phyloP scores from a whole-genome alignment of 1,284 basidiomycete genomes.

The Coniferiporia sulphurascens region DNA sequence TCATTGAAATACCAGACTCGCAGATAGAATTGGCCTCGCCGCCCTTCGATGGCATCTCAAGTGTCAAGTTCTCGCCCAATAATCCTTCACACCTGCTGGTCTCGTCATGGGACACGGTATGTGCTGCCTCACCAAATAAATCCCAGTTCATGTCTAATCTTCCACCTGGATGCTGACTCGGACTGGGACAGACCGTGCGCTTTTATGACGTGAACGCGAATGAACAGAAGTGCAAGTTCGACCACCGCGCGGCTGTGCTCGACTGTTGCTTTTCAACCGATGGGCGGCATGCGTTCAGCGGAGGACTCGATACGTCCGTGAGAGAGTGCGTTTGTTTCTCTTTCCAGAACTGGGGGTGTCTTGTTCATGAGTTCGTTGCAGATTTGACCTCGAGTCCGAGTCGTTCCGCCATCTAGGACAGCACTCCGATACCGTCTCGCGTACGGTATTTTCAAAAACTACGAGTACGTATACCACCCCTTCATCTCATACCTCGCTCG shows the following conservation, averaged over 20 bases:
- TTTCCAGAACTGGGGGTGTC: neutral
- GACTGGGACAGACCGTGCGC: constrained; percentile 54
- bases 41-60: constrained; percentile 81
- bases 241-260: constrained; percentile 72
- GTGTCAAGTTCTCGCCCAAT: constrained; percentile 76
- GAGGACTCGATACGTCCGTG: constrained; percentile 72
- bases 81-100: constrained; percentile 74
- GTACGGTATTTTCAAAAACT: constrained; percentile 51
- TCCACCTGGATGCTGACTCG: constrained; percentile 9
- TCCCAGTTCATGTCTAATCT: neutral
- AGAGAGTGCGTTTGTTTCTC: constrained; percentile 46
- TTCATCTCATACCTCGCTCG: neutral
- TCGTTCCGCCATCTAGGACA: constrained; percentile 59
- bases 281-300: constrained; percentile 61
- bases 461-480: constrained; percentile 38
- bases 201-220: constrained; percentile 64
- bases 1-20: constrained; percentile 1
- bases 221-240: constrained; percentile 68
- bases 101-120: constrained; percentile 85
- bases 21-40: constrained; percentile 59
- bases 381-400: constrained; percentile 61
- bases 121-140: constrained; percentile 25
- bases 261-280: constrained; percentile 58
- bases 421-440: constrained; percentile 62
- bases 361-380: constrained; percentile 24